Conservation (phyloP, 495 filamentous ascomycete species). For the Lasiosphaeriaceae sp. region DNA sequence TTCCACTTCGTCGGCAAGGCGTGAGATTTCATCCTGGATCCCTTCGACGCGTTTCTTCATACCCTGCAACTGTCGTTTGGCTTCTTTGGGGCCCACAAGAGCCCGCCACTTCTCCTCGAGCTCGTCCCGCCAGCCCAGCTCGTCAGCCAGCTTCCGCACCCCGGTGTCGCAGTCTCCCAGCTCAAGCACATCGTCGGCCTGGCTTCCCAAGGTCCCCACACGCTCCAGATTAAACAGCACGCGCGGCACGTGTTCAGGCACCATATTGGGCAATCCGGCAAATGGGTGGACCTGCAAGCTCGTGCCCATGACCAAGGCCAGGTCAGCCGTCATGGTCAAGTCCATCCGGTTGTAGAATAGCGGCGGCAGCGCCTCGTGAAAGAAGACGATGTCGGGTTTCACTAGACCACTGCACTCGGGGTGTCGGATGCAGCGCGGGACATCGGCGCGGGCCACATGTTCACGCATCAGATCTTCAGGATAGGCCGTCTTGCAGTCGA, state of each 20-base stretch:
- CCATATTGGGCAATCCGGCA: constrained; percentile 67
- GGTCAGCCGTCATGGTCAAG: constrained; percentile 61
- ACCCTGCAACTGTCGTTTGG: constrained; percentile 33
- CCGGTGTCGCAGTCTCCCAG: constrained; percentile 66
- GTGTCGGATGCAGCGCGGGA: constrained; percentile 58
- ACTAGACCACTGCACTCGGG: constrained; percentile 70
- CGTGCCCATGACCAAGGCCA: constrained; percentile 88
- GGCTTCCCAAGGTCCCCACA: constrained; percentile 75
- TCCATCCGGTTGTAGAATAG: constrained; percentile 59
- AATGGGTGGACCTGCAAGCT: constrained; percentile 88
- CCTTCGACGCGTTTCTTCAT: constrained; percentile 18
- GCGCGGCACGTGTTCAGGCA: constrained; percentile 60
- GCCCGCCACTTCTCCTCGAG: constrained; percentile 54
- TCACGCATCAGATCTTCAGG: constrained; percentile 69
- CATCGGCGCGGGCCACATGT: constrained; percentile 55
- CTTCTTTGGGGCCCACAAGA: constrained; percentile 41
- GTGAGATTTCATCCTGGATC: constrained; percentile 30
- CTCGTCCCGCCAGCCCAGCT: constrained; percentile 82
- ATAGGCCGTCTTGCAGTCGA: constrained; percentile 73
- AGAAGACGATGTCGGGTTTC: constrained; percentile 98
- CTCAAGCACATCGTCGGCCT: constrained; percentile 36
- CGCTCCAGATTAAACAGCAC: constrained; percentile 82
- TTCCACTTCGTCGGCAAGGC: constrained; percentile 35
- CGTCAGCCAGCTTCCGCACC: constrained; percentile 75
- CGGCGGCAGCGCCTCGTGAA: constrained; percentile 69